These are phyloP conservation scores for Arthrobotrys sinensis DNA, from an alignment of 2,329 filamentous ascomycete species.

Conservation along the genomic window DNA sequence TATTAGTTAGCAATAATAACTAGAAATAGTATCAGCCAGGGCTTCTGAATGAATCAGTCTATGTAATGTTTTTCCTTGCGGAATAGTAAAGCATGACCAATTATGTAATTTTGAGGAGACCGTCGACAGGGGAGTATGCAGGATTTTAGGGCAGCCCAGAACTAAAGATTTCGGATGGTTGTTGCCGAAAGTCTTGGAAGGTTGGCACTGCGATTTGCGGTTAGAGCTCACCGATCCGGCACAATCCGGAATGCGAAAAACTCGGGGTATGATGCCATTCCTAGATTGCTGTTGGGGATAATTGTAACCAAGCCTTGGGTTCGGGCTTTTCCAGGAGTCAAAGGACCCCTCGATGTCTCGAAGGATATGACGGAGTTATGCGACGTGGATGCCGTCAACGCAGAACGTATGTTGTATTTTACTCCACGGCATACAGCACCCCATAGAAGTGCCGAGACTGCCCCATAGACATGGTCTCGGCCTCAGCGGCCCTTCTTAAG, in stretches of 20 bases:
- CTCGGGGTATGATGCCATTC: conserved; percentile 25
- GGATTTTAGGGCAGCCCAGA: neutral
- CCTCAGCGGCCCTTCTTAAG: too few relatives aligned
- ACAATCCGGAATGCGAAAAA: conserved; percentile 22
- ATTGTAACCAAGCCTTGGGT: neutral
- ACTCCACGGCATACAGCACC: too few relatives aligned
- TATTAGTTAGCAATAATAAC: neutral
- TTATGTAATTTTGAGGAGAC: conserved; percentile 14
- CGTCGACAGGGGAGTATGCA: neutral
- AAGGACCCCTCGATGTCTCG: too few relatives aligned
- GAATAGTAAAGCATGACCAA: conserved; percentile 21
- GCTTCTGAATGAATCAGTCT: neutral
- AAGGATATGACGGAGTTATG: too few relatives aligned
- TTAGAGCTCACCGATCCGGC: conserved; percentile 42
- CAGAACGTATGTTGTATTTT: too few relatives aligned
- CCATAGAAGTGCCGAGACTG: too few relatives aligned
- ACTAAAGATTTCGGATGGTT: conserved; percentile 28
- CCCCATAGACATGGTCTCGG: too few relatives aligned
- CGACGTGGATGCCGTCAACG: too few relatives aligned
- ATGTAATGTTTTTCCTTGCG: conserved; percentile 4
- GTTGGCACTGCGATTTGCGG: conserved; percentile 24
- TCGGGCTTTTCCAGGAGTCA: neutral
- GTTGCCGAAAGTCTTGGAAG: conserved; percentile 39
- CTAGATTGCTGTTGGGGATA: conserved; percentile 13
- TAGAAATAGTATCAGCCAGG: neutral